Evolutionary conservation across 345 rosid species (phyloP).

Genomic region (Euphorbia tirucalli): DNA sequence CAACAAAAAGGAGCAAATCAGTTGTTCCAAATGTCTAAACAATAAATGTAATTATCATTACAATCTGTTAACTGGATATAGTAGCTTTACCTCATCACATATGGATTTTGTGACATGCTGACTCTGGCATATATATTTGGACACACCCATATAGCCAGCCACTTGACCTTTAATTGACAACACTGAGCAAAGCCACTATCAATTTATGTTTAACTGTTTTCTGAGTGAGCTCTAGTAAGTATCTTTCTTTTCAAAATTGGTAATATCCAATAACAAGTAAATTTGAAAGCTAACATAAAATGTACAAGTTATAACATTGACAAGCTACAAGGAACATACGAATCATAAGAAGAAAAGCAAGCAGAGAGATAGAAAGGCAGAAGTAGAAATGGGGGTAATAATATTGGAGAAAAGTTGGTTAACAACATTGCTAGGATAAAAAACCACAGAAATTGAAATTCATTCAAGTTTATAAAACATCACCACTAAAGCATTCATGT

Average conservation of each 20-base stretch:
- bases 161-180: conserved; percentile 63
- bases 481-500: conserved; percentile 92
- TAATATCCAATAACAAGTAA: not conserved
- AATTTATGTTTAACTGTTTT: not conserved
- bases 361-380: not conserved
- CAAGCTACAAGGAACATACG: not conserved
- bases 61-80: conserved; percentile 8
- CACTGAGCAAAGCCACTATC: conserved; percentile 2
- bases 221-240: not conserved
- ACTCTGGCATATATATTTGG: conserved; percentile 78
- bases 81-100: conserved; percentile 69
- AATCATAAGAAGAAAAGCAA: not conserved
- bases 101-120: conserved; percentile 90
- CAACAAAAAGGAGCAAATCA: conserved; percentile 1
- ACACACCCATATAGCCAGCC: conserved; percentile 97
- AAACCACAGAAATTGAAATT: conserved; percentile 3
- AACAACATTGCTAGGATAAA: not conserved
- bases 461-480: conserved; percentile 30
- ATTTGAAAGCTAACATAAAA: too few species aligned
- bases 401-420: not conserved
- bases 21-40: not conserved
- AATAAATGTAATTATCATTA: not conserved
- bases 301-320: not conserved
- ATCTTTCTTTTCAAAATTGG: not conserved
- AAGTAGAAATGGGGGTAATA: not conserved